These are phyloP conservation scores for Ajuga chamaepitys DNA, from an alignment of 257 asterid genomes.

Conservation along the genomic window DNA sequence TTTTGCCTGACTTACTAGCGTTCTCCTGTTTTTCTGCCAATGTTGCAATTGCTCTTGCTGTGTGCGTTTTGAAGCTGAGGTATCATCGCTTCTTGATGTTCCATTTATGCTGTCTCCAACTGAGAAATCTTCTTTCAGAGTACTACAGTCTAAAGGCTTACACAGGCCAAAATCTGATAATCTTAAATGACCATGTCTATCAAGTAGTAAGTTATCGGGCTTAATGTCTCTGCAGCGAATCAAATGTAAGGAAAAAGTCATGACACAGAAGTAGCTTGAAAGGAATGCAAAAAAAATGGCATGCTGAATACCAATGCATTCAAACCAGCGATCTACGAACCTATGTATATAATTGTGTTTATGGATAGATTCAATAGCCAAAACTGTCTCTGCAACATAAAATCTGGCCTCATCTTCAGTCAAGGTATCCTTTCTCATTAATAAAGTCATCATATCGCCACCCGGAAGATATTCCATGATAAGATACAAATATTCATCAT, in stretches of 20 bases:
- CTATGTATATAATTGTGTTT: slow-evolving; percentile 81
- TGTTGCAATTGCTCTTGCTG: slow-evolving; percentile 96
- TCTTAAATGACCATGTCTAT: slow-evolving; percentile 82
- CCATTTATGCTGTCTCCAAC: slow-evolving; percentile 47
- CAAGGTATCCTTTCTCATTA: slow-evolving; percentile 85
- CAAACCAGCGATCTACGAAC: slow-evolving; percentile 36
- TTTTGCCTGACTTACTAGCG: slow-evolving; percentile 57
- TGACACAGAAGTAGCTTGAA: slow-evolving; percentile 7
- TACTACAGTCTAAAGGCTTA: slow-evolving; percentile 93
- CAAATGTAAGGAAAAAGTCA: slow-evolving; percentile 23
- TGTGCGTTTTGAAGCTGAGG: slow-evolving; percentile 67
- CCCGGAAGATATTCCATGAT: slow-evolving; percentile 97
- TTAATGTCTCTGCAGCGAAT: slow-evolving; percentile 76
- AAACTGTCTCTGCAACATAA: slow-evolving; percentile 83
- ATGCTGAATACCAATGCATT: slow-evolving; percentile 15
- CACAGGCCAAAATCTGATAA: slow-evolving; percentile 96
- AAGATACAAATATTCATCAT: slow-evolving; percentile 83
- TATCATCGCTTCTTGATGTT: slow-evolving; percentile 41
- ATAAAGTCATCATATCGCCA: slow-evolving; percentile 94
- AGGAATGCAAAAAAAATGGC: not conserved
- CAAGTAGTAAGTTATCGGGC: slow-evolving; percentile 95
- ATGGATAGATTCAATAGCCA: slow-evolving; percentile 94
- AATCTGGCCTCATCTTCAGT: slow-evolving; percentile 83
- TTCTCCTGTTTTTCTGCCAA: slow-evolving; percentile 98
- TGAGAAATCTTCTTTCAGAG: slow-evolving; percentile 73